Evolutionary conservation across 371 early-diverging fungal genomes (phyloP), one percentile per base, ranked within the genome.

Genomic region (Mucor mucedo): DNA sequence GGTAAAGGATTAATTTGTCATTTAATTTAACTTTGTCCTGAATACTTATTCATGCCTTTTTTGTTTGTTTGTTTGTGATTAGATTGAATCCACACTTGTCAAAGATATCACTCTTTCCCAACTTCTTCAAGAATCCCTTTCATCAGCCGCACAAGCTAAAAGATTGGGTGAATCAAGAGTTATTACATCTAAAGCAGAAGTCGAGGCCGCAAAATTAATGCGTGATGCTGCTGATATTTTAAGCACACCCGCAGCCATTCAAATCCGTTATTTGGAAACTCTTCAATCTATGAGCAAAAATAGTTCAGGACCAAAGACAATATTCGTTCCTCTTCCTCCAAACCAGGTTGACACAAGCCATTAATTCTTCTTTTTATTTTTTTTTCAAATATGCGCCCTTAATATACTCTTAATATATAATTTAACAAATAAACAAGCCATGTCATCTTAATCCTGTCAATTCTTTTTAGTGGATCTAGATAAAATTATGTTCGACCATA

Each of bases 161-260:
- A 82, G 97, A 21, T 78, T 94, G 29, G 97, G 96, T 41, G 91
- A 95, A 72, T 85, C 90, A 38, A 95, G 94, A 78, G 87, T 97
- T 42, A 97, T 96, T 65, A 86, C 90, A 28, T 97, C 97, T 0
- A 76, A 87, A 61, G 96, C 97, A 9, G 97, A 96, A 64, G 96
- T 97, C 2, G 92, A 95, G 39, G 81, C 93, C 7, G 96, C 97
- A 21, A 95, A 91, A 66, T 71, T 97, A 55, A 97, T 96, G 97
- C 82, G 96, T 47, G 91, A 96, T 63, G 95, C 97, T 13, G 89
- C 93, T 0, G 89, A 90, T 61, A 83, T 91, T 59, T 73, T 89
- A 32, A 86, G 73, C 62, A 80, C 82, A 9, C 86, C 87, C n/a
- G 86, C 91, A 2, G 94, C 92, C 2, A 91, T 87, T 90, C 94